Evolutionary conservation across 768 basidiomycete genomes (phyloP), one percentile per base, ranked within the genome.

Genomic region (Agaricus blazei): DNA sequence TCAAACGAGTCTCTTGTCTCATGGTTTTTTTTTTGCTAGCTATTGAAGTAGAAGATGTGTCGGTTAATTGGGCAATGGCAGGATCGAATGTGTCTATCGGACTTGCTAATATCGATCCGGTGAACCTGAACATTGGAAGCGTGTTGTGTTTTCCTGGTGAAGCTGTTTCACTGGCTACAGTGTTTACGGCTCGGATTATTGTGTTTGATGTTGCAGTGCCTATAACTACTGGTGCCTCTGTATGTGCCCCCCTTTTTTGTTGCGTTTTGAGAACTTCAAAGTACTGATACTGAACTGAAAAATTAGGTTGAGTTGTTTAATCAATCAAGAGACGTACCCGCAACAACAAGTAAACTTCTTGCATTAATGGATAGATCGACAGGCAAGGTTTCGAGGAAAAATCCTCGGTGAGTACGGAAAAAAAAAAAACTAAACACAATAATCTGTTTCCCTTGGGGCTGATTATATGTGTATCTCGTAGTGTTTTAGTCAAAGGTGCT

Each of bases 191-290:
- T 4, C 84, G 93, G 58, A 85, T 99, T 62, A 89, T 99, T 54
- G 82, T 97, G 3, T 98, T 99, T 66, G 97, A 99, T 65, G 81
- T 96, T 12, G 82, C 89, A 60, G 77, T 90, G 46, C 97, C 97
- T 0, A 88, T 99, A 59, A 93, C 87, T 9, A 77, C 83, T 1
- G 97, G 97, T 40, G 78, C 92, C 60, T 86, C 91, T 41, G 94
- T 94, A 68, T 59, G n/a, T n/a, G n/a, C n/a, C n/a, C n/a, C n/a
- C 46, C 24, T 3, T 31, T 43, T 23, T 50, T 34, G n/a, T n/a
- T n/a, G n/a, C n/a, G n/a, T 3, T 26, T 43, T 26, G 19, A 40
- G 31, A 6, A 31, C 11, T 9, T 42, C 12, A 29, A 8, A 29
- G 45, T 53, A 9, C 11, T 11, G 34, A 53, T 36, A 48, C 43